Percentiles rank a stretch among this genome's conserved stretches.
Evolutionary conservation across 179 eudicot species (phyloP).

Genomic region (Nepenthes alata): DNA sequence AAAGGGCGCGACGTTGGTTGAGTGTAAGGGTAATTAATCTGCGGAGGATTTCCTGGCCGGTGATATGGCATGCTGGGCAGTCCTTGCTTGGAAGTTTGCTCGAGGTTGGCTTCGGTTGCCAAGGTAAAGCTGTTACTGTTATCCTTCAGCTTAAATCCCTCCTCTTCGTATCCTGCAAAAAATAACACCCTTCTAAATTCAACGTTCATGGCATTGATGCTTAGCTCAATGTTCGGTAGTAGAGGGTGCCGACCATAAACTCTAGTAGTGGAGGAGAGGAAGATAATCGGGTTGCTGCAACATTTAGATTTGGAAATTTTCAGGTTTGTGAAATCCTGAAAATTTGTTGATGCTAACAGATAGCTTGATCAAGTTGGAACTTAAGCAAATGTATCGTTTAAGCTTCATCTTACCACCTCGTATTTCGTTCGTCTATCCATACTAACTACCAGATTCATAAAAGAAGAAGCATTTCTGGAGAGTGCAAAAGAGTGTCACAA

Average conservation of each 20-base stretch:
- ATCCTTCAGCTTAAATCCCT: constrained; percentile 37
- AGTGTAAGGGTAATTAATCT: constrained; percentile 15
- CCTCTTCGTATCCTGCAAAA: constrained; percentile 30
- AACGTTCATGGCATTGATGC: not conserved
- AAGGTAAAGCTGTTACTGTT: constrained; percentile 17
- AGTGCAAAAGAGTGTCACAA: not conserved
- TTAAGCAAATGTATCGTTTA: not conserved
- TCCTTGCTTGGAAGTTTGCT: constrained; percentile 15
- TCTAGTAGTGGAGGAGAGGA: not conserved
- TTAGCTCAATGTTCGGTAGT: not conserved
- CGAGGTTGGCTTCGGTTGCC: constrained; percentile 15
- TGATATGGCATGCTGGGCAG: constrained; percentile 8
- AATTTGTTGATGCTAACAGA: too few species aligned
- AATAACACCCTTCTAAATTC: not conserved
- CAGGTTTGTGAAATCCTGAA: too few species aligned
- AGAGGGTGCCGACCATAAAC: not conserved
- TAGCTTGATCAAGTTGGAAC: not conserved
- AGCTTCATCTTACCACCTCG: not conserved
- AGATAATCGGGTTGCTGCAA: too few species aligned
- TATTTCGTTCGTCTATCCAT: not conserved
- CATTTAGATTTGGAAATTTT: too few species aligned
- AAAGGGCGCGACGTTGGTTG: constrained; percentile 26
- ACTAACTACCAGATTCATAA: too few species aligned
- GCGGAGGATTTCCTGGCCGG: constrained; percentile 15
- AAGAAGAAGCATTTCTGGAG: not conserved